Conservation (phyloP, 345 rosid species). For the Rhizophora apiculata region DNA sequence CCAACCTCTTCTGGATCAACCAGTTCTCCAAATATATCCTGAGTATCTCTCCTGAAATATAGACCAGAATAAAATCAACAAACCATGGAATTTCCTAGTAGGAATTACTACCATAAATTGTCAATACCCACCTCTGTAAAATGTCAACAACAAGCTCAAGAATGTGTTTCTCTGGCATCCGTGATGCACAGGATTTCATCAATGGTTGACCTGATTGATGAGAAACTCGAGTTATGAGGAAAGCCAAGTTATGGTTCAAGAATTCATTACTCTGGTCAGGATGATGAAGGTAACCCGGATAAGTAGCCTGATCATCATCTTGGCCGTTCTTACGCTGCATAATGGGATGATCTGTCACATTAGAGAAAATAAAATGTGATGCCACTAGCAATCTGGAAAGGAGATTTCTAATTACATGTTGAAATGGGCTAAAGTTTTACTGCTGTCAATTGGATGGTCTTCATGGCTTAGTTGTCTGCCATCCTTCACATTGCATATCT, state of each 20-base stretch:
- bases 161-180: constrained; percentile 43
- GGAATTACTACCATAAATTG: background rate
- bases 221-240: constrained; percentile 15
- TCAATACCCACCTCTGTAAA: constrained; percentile 48
- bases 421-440: constrained; percentile 24
- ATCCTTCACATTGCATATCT: constrained; percentile 17
- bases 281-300: constrained; percentile 20
- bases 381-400: background rate
- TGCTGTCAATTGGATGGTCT: constrained; percentile 16
- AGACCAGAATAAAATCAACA: background rate
- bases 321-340: constrained; percentile 3
- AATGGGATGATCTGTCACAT: constrained; percentile 25
- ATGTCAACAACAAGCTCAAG: constrained; percentile 47
- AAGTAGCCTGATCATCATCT: constrained; percentile 17
- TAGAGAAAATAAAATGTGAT: constrained; percentile 2
- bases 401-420: constrained; percentile 3
- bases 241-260: constrained; percentile 7
- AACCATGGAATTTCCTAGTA: background rate
- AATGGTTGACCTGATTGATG: constrained; percentile 32
- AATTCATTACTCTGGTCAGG: constrained; percentile 9
- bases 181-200: constrained; percentile 7
- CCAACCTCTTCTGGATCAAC: constrained; percentile 56
- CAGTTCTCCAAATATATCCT: constrained; percentile 65
- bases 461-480: constrained; percentile 14
- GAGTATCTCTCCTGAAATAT: constrained; percentile 49